Evolutionary conservation across 768 basidiomycete genomes (phyloP).

Genomic region (Mycena amicta): DNA sequence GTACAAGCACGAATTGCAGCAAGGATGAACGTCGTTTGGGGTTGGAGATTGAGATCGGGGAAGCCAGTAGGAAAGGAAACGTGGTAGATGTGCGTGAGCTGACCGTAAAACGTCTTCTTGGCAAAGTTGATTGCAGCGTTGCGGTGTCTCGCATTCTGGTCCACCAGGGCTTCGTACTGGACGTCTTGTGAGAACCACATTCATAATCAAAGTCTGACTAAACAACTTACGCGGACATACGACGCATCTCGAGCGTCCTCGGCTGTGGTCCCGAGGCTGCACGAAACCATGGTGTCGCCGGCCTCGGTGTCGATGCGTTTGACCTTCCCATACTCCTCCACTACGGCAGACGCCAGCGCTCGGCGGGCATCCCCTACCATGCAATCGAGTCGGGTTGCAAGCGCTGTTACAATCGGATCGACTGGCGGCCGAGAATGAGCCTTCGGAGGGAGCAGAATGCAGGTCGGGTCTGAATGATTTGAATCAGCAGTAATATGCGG

Average conservation of each 20-base stretch:
- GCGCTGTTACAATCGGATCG: conserved; percentile 23
- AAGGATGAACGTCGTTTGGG: conserved; percentile 24
- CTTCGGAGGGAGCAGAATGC: conserved; percentile 30
- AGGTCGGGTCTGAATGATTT: conserved; percentile 26
- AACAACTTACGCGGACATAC: conserved; percentile 34
- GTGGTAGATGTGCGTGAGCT: conserved; percentile 31
- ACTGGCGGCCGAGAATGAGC: conserved; percentile 1
- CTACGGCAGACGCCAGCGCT: conserved; percentile 4
- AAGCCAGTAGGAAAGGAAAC: conserved; percentile 15
- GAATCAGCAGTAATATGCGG: not conserved
- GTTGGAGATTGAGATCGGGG: not conserved
- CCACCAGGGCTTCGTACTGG: conserved; percentile 38
- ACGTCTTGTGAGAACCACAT: too few relatives aligned
- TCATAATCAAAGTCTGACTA: too few relatives aligned
- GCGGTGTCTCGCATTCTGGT: conserved; percentile 26
- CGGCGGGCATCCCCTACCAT: conserved; percentile 14
- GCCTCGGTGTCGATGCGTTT: conserved; percentile 27
- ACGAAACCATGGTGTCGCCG: conserved; percentile 33
- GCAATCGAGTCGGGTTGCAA: conserved; percentile 23
- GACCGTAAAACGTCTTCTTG: conserved; percentile 33
- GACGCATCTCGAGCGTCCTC: conserved; percentile 35
- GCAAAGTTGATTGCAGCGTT: not conserved
- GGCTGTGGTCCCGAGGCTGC: conserved; percentile 5
- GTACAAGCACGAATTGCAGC: conserved; percentile 27
- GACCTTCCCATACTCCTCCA: conserved; percentile 35